Evolutionary conservation across 2,329 filamentous ascomycete species (phyloP), one percentile per base, ranked within the genome.

Genomic region (Nemania serpens): DNA sequence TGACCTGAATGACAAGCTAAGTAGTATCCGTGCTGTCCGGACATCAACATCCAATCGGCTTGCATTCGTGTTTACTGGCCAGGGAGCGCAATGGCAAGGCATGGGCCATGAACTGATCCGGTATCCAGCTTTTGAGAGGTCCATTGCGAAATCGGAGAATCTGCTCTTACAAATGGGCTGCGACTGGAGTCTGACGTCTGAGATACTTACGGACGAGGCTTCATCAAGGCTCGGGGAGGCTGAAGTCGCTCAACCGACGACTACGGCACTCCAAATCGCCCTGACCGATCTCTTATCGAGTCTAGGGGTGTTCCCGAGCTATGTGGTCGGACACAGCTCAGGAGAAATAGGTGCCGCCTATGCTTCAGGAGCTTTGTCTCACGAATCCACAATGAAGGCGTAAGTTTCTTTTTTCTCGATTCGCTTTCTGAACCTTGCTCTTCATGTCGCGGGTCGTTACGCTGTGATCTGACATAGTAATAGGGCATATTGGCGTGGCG

Each of bases 311-410:
- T n/a, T n/a, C 9, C 56, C 61, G 9, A 15, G 13, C 4, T 45
- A 17, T 36, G 61, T 63, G 15, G n/a, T 58, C 1, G 61, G 61
- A 10, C 61, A 63, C 22, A 59, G 56, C 11, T 55, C 48, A 29
- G 57, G 61, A 6, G 61, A 63, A 25, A 63, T 63, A 43, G 61
- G 50, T n/a, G 60, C 60, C 12, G 60, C 60, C 10, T 63, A 63
- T 49, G 50, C 50, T 13, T 34, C 47, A 22, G 60, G 60, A 11
- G 56, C 56, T 33, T 34, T 57, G 5, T 36, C 54, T 49, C 54
- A 56, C 18, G 43, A 56, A n/a, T 56, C 54, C 48, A 22, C 53
- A 42, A 42, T 50, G 20, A 37, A 37, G 48, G 54, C 54, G 54
- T 56, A 56, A 46, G 36, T 12, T 42, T 29, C 18, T n/a, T 34